Evolutionary conservation across 108 stramenopile genomes (phyloP).

Genomic region (Skeletonema potamos): DNA sequence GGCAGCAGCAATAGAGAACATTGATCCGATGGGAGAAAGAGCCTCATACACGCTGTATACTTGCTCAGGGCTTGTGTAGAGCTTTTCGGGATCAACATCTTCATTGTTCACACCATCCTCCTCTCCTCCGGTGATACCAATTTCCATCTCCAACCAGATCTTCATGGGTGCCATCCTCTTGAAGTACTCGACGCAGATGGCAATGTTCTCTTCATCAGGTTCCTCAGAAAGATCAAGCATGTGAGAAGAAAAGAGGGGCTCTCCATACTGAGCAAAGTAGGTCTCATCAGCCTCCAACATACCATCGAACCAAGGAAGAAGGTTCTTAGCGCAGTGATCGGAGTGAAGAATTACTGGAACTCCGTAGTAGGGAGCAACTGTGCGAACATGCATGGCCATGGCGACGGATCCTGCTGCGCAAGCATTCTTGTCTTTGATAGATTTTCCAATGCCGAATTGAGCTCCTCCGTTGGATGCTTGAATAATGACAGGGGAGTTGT

Average conservation of each 20-base stretch:
- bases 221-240: constrained; percentile 95
- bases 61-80: constrained; percentile 97
- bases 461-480: constrained; percentile 93
- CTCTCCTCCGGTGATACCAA: constrained; percentile 98
- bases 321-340: constrained; percentile 97
- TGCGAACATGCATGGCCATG: constrained; percentile 93
- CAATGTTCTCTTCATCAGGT: constrained; percentile 92
- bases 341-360: constrained; percentile 96
- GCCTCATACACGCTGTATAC: constrained; percentile 89
- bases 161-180: constrained; percentile 90
- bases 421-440: constrained; percentile 81
- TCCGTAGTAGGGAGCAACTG: constrained; percentile 95
- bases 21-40: constrained; percentile 79
- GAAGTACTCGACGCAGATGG: constrained; percentile 93
- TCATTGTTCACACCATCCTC: constrained; percentile 98
- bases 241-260: constrained; percentile 91
- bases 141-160: constrained; percentile 98
- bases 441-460: constrained; percentile 88
- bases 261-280: constrained; percentile 87
- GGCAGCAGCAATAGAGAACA: constrained; percentile 96
- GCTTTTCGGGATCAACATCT: constrained; percentile 92
- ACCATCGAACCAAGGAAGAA: constrained; percentile 95
- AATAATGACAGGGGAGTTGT: constrained; percentile 91
- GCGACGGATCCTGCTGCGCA: constrained; percentile 91
- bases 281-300: constrained; percentile 95